These are phyloP conservation scores for Trichoderma koningii DNA, from an alignment of 2,329 filamentous ascomycete species.

Conservation along the genomic window DNA sequence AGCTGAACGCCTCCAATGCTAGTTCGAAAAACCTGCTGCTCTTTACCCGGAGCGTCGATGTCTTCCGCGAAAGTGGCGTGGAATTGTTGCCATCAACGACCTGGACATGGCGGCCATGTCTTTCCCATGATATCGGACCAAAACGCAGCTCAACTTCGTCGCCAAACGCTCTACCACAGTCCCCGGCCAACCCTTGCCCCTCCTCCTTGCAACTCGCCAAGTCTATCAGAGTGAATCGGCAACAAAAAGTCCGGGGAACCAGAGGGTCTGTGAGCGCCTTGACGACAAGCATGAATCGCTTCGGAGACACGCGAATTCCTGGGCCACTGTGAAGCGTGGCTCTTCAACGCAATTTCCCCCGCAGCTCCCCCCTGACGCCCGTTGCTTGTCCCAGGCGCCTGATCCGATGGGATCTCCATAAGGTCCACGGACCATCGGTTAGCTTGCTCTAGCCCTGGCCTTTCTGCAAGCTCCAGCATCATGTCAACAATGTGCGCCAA, in stretches of 20 bases:
- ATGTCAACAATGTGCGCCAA: conserved; percentile 23
- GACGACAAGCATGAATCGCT: conserved; percentile 16
- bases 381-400: conserved; percentile 26
- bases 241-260: conserved; percentile 23
- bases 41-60: conserved; percentile 2
- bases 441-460: conserved; percentile 22
- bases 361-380: conserved; percentile 26
- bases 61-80: not conserved
- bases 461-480: conserved; percentile 14
- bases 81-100: not conserved
- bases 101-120: not conserved
- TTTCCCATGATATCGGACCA: not conserved
- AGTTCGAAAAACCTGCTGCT: conserved; percentile 8
- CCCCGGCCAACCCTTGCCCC: not conserved
- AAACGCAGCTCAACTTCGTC: not conserved
- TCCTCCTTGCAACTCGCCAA: conserved; percentile 1
- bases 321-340: conserved; percentile 1
- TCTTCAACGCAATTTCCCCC: conserved; percentile 29
- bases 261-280: conserved; percentile 12
- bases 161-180: conserved; percentile 4
- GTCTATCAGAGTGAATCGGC: conserved; percentile 15
- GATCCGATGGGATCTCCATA: conserved; percentile 30
- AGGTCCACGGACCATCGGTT: conserved; percentile 26
- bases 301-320: not conserved
- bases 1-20: conserved; percentile 12